Conservation (phyloP, 116 monocot species). For the Posidonia oceanica region DNA sequence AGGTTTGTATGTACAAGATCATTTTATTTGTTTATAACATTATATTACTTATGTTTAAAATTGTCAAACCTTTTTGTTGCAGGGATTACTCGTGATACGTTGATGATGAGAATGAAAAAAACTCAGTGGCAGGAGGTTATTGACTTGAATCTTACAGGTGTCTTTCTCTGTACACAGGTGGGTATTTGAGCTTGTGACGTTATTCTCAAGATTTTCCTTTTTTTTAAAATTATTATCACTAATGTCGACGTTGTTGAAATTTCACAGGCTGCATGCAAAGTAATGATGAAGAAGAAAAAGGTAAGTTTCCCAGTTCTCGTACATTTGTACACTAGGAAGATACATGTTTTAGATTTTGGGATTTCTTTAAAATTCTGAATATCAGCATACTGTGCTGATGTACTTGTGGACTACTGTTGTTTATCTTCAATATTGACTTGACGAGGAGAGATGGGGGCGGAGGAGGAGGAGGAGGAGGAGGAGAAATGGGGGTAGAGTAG, state of each 20-base stretch:
- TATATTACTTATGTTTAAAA: slow-evolving; percentile 5
- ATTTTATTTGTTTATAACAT: slow-evolving; percentile 1
- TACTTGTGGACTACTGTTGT: too few relatives aligned
- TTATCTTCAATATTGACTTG: too few relatives aligned
- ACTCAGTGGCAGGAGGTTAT: slow-evolving; percentile 97
- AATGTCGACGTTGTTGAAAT: slow-evolving; percentile 6
- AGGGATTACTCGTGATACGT: slow-evolving; percentile 88
- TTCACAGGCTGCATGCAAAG: slow-evolving; percentile 77
- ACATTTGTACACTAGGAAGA: too few relatives aligned
- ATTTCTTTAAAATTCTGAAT: too few relatives aligned
- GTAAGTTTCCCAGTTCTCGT: slow-evolving; percentile 13
- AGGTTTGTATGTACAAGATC: slow-evolving; percentile 27
- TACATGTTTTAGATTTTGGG: too few relatives aligned
- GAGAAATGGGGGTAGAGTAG: too few relatives aligned
- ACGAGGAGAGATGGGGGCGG: too few relatives aligned
- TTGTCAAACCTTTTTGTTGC: not conserved
- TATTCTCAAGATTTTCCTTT: not conserved
- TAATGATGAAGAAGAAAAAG: slow-evolving; percentile 97
- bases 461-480: too few relatives aligned
- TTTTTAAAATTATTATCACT: not conserved
- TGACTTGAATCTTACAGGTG: slow-evolving; percentile 90
- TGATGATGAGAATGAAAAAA: slow-evolving; percentile 99
- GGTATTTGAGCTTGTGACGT: not conserved
- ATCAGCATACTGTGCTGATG: too few relatives aligned
- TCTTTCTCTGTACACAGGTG: slow-evolving; percentile 97